phyloP scores from a whole-genome alignment of 192 early-diverging fungal species.

The Paraglomus brasilianum region DNA sequence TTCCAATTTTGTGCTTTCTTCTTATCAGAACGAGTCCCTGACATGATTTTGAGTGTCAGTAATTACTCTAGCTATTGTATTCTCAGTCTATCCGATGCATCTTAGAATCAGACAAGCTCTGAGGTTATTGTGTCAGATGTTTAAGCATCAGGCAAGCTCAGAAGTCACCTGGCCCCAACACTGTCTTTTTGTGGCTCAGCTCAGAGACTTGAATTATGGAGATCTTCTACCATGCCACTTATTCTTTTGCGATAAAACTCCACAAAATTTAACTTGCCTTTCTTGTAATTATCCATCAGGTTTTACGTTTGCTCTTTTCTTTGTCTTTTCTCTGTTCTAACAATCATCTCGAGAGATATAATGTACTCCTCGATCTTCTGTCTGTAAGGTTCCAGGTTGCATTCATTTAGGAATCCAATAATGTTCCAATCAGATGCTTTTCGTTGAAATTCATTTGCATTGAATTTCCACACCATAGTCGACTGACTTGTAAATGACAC shows the following conservation, averaged over 20 bases:
- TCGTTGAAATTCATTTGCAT: no score
- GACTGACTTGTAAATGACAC: no score
- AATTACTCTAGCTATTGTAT: neutral
- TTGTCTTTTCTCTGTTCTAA: conserved; percentile 7
- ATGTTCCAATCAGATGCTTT: conserved; percentile 15
- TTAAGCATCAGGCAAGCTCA: conserved; percentile 18
- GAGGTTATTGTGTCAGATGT: conserved; percentile 3
- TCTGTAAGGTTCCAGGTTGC: neutral
- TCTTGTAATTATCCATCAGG: conserved; percentile 1
- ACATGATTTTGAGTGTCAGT: neutral
- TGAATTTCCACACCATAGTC: no score
- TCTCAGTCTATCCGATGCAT: neutral
- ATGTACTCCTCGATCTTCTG: conserved; percentile 14
- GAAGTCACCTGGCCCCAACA: conserved; percentile 7
- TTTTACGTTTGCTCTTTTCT: neutral
- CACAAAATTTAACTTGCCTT: conserved; percentile 6
- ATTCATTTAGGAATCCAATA: conserved; percentile 16
- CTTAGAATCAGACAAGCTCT: conserved; percentile 8
- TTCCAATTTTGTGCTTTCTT: neutral
- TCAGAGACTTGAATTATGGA: conserved; percentile 19
- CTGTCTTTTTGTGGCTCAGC: conserved; percentile 14
- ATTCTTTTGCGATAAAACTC: conserved; percentile 5
- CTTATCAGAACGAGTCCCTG: neutral
- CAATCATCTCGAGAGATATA: conserved; percentile 12
- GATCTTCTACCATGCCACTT: conserved; percentile 22